phyloP scores from a whole-genome alignment of 306 rosid genomes.

The Fragaria vesca region DNA sequence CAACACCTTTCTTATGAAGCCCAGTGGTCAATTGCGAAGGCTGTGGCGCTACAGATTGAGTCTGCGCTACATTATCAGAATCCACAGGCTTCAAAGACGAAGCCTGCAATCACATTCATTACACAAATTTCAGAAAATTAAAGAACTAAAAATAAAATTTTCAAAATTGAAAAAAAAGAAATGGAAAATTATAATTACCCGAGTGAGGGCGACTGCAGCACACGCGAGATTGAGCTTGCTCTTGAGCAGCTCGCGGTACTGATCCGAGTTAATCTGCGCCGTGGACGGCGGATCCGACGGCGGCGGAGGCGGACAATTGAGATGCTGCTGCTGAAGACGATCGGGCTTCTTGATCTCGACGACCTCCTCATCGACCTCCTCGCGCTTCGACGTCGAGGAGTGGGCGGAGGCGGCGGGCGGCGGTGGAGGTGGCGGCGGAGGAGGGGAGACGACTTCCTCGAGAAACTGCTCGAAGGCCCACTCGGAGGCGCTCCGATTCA shows the following conservation, averaged over 20 bases:
- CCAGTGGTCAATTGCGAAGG: constrained; percentile 34
- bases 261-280: constrained; percentile 26
- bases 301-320: constrained; percentile 25
- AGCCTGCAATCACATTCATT: constrained; percentile 32
- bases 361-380: constrained; percentile 36
- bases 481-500: constrained; percentile 54
- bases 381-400: constrained; percentile 46
- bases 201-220: constrained; percentile 51
- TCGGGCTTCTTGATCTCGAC: constrained; percentile 45
- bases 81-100: constrained; percentile 37
- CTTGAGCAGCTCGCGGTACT: constrained; percentile 42
- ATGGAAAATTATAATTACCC: constrained; percentile 24
- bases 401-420: constrained; percentile 29
- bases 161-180: background rate
- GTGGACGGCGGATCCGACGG: constrained; percentile 26
- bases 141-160: background rate
- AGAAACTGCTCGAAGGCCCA: constrained; percentile 52
- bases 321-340: constrained; percentile 14
- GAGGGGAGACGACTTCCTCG: constrained; percentile 39
- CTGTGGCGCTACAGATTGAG: constrained; percentile 13
- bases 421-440: constrained; percentile 29
- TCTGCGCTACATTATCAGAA: constrained; percentile 24
- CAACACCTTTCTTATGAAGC: constrained; percentile 23
- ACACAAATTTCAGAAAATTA: background rate
- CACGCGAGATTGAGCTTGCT: constrained; percentile 55